Conservation (phyloP, 805 yeast species). For the Candida michaelii region DNA sequence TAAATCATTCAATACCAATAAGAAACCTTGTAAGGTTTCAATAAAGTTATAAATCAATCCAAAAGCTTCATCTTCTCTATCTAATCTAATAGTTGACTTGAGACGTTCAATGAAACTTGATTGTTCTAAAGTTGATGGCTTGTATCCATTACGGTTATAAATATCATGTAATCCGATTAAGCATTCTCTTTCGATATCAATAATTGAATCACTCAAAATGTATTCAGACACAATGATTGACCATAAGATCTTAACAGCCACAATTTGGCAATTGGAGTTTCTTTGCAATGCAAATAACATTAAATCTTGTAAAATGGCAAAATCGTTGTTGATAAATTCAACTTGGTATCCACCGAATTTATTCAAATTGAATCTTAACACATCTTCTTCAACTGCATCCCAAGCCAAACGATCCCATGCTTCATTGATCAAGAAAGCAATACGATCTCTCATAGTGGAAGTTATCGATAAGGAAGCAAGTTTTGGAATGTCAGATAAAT, state of each 20-base stretch:
- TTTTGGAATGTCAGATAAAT: slow-evolving; percentile 68
- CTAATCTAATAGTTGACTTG: slow-evolving; percentile 50
- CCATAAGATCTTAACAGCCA: slow-evolving; percentile 70
- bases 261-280: slow-evolving; percentile 56
- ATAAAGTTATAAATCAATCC: slow-evolving; percentile 49
- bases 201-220: slow-evolving; percentile 53
- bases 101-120: slow-evolving; percentile 50
- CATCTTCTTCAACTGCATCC: slow-evolving; percentile 57
- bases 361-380: slow-evolving; percentile 56
- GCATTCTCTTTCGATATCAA: slow-evolving; percentile 63
- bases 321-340: slow-evolving; percentile 56
- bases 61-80: slow-evolving; percentile 65
- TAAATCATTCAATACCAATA: slow-evolving; percentile 64
- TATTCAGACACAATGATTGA: slow-evolving; percentile 68
- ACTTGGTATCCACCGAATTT: slow-evolving; percentile 72
- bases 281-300: slow-evolving; percentile 69
- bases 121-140: slow-evolving; percentile 58
- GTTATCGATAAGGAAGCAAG: slow-evolving; percentile 66
- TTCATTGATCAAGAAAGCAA: slow-evolving; percentile 53
- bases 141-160: slow-evolving; percentile 55
- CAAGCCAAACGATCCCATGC: slow-evolving; percentile 78
- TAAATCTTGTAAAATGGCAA: slow-evolving; percentile 61
- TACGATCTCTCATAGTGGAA: slow-evolving; percentile 59
- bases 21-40: slow-evolving; percentile 56
- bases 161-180: slow-evolving; percentile 63